Conservation (phyloP, 148 eudicot species). For the Nepenthes gracilis region DNA sequence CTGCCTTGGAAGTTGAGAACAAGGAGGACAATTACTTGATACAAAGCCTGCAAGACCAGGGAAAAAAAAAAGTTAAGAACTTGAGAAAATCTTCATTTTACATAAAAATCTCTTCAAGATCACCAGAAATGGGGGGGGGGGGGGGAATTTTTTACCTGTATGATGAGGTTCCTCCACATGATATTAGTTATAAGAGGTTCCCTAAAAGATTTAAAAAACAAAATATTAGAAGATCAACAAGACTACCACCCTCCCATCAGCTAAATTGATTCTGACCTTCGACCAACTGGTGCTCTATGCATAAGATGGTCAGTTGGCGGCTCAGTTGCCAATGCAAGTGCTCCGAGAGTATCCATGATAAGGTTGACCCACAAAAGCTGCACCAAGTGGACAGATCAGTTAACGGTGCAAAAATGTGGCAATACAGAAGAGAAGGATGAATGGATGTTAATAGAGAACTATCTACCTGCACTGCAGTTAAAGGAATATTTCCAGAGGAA, state of each 20-base stretch:
- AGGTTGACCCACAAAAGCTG: constrained; percentile 98
- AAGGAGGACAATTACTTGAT: constrained; percentile 77
- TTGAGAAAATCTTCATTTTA: background rate
- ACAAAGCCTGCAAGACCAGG: constrained; percentile 48
- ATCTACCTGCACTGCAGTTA: constrained; percentile 75
- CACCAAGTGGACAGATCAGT: constrained; percentile 6
- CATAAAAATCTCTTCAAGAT: background rate
- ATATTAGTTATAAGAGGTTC: constrained; percentile 95
- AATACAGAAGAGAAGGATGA: background rate
- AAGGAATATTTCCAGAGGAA: constrained; percentile 75
- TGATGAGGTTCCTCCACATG: constrained; percentile 91
- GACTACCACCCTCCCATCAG: background rate
- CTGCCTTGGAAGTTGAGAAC: constrained; percentile 49
- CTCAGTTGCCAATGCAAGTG: constrained; percentile 90
- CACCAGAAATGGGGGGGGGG: background rate
- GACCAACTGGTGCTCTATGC: constrained; percentile 85
- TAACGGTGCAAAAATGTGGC: background rate
- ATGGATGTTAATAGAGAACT: constrained; percentile 1
- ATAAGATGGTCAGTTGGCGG: constrained; percentile 91
- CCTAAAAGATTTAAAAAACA: constrained; percentile 29
- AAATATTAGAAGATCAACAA: background rate
- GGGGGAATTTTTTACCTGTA: constrained; percentile 41
- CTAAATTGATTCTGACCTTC: constrained; percentile 40
- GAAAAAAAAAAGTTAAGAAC: background rate
- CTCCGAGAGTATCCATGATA: constrained; percentile 97